Conservation (phyloP, 2,329 filamentous ascomycete species). For the Macrophomina tecta region DNA sequence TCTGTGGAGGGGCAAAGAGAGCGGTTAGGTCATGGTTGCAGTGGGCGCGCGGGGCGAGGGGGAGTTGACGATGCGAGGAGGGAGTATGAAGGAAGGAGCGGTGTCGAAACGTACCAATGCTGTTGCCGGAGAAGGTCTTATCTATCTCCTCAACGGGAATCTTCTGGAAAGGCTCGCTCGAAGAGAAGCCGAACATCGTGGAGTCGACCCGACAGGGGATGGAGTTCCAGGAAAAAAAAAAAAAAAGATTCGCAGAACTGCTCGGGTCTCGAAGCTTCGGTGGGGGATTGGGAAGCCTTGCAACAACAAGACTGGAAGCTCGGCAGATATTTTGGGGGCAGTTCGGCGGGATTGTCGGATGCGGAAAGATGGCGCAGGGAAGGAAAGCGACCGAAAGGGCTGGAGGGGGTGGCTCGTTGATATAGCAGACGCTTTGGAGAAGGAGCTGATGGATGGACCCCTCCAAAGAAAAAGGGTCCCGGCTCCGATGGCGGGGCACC, state of each 20-base stretch:
- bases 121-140: constrained; percentile 23
- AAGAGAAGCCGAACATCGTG: constrained; percentile 24
- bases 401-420: neutral
- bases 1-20: constrained; percentile 42
- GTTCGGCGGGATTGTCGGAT: neutral
- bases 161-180: constrained; percentile 10
- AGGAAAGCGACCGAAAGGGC: neutral
- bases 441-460: neutral
- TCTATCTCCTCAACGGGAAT: constrained; percentile 18
- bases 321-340: neutral
- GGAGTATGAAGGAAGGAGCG: neutral
- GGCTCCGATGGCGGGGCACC: constrained; percentile 16
- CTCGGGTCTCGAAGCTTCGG: neutral
- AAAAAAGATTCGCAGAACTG: neutral
- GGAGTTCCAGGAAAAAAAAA: neutral
- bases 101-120: constrained; percentile 8
- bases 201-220: neutral
- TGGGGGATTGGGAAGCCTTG: neutral
- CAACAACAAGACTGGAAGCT: too few species aligned
- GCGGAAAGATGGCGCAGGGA: neutral
- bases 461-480: constrained; percentile 12
- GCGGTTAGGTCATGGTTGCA: constrained; percentile 3
- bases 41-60: neutral
- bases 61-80: too few species aligned
- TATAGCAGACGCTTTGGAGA: neutral